Evolutionary conservation across 1,139 yeast genomes (phyloP).

Genomic region (Cylindricascospora bacillispora): DNA sequence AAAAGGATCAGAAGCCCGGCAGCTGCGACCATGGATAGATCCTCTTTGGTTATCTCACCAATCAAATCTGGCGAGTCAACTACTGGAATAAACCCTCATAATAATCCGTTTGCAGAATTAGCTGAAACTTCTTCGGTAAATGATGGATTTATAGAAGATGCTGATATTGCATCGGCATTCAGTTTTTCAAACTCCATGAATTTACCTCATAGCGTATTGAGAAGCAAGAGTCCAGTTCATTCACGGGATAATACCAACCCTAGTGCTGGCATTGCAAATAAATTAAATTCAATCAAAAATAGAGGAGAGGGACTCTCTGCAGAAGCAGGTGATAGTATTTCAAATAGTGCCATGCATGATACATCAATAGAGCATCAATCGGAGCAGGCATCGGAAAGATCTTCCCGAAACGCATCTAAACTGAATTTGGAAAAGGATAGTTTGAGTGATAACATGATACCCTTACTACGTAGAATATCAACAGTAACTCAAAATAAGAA

Average conservation of each 20-base stretch:
- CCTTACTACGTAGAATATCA: constrained; percentile 12
- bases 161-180: constrained; percentile 27
- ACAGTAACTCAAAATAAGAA: constrained; percentile 9
- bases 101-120: no score
- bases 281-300: no score
- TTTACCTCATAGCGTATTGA: constrained; percentile 26
- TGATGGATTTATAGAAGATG: constrained; percentile 14
- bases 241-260: no score
- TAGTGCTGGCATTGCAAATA: no score
- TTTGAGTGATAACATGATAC: constrained; percentile 8
- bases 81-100: no score
- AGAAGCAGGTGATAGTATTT: no score
- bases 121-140: constrained; percentile 4
- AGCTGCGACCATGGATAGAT: not conserved
- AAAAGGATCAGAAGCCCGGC: constrained; percentile 3
- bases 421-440: constrained; percentile 5
- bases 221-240: no score
- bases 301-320: no score
- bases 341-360: no score
- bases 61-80: not conserved
- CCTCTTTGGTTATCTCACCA: not conserved
- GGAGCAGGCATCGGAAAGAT: constrained; percentile 13
- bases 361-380: no score
- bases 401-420: constrained; percentile 13
- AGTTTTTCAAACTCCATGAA: constrained; percentile 25